Base-by-base conservation (phyloP, 495 filamentous ascomycete species). In the Pyrenopolyporus hunteri region DNA sequence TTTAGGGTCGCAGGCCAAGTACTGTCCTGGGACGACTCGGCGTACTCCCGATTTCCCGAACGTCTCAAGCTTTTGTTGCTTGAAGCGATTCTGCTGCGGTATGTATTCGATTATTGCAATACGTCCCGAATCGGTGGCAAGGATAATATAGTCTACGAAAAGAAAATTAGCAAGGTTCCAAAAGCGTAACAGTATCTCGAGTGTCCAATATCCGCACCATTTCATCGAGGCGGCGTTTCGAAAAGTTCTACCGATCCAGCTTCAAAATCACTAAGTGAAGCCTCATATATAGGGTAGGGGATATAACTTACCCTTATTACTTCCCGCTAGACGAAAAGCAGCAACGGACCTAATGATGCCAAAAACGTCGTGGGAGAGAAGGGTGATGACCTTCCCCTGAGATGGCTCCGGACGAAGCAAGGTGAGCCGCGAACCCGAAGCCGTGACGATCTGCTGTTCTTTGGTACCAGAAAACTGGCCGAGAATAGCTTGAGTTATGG, bases 41-140 rank as follows among this genome's bases (percentile, higher is more conserved):
- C 95, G 87, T 16, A 97, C 84, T n/a, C 94, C 95, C 9, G 93
- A 97, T 73, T 98, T 98, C 44, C 95, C 95, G 70, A 96, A 99
- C 2, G 95, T 99, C 76, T 99, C 95, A 28, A 95, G 83, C 68
- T 97, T 93, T 57, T 98, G 84, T 13, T 91, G 85, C 65, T 87
- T 89, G 74, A 98, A 97, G 50, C 86, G 84, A 71, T 97, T 96
- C 71, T 91, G 86, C 6, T 89, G 84, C 9, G 90, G 89, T 14
- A 92, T 80, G 73, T 96, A 99, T 74, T 99, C 93, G 72, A 97
- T 81, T 71, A 97, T 91, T 17, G 91, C 87, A 64, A 98, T 94
- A 13, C 93, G 90, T 62, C 95, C 95, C 25, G 93, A 97, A 74
- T 99, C 95, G 19, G 92, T 93, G 19, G 91, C 89, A 66, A 99